Evolutionary conservation across 257 asterid genomes (phyloP).

Genomic region (Eucommia ulmoides): DNA sequence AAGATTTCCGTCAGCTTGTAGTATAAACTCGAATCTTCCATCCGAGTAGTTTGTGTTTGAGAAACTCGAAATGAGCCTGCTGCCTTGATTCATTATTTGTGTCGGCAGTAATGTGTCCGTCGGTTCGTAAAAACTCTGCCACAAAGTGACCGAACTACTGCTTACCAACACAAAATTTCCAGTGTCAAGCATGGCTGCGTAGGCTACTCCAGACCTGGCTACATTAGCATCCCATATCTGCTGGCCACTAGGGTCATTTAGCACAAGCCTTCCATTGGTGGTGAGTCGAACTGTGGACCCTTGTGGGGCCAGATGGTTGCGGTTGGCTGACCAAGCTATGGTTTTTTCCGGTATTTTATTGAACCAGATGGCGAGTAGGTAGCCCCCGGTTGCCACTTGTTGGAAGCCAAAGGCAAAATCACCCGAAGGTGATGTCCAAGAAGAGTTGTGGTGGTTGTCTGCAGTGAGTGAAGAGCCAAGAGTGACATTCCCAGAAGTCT

Average conservation of each 20-base stretch:
- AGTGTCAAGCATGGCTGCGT: constrained; percentile 27
- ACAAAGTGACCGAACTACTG: constrained; percentile 6
- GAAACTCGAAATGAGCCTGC: constrained; percentile 17
- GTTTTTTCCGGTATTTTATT: constrained; percentile 30
- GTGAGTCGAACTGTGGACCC: constrained; percentile 26
- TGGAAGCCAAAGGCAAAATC: constrained; percentile 56
- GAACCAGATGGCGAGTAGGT: constrained; percentile 40
- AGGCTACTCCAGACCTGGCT: constrained; percentile 4
- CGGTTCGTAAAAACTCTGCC: constrained; percentile 23
- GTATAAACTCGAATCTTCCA: constrained; percentile 22
- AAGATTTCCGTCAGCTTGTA: constrained; percentile 25
- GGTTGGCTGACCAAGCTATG: constrained; percentile 33
- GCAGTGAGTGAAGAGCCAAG: constrained; percentile 11
- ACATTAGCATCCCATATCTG: constrained; percentile 8
- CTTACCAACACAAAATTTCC: constrained; percentile 25
- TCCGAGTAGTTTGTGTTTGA: constrained; percentile 15
- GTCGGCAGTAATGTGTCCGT: constrained; percentile 31
- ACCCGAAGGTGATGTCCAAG: constrained; percentile 51
- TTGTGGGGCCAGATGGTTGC: constrained; percentile 17
- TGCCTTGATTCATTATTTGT: constrained; percentile 10
- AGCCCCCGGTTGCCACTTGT: constrained; percentile 6
- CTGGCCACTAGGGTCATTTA: constrained; percentile 17
- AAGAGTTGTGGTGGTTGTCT: constrained; percentile 5
- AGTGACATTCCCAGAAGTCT: constrained; percentile 8
- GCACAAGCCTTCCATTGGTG: constrained; percentile 21